phyloP scores from a whole-genome alignment of 2,329 filamentous ascomycete species.

The Clonostachys byssicola region DNA sequence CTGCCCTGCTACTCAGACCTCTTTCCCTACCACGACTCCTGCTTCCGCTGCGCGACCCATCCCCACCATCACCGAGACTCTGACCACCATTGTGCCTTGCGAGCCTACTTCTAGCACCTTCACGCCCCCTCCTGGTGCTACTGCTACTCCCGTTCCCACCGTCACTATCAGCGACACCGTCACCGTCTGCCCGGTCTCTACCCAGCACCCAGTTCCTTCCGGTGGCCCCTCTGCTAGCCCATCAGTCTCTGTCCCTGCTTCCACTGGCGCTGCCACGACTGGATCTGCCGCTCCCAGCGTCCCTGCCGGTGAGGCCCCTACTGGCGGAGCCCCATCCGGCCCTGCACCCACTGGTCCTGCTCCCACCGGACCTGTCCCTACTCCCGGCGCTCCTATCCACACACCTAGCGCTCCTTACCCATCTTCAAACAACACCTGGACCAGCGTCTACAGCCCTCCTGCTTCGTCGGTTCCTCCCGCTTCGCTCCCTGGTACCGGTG shows the following conservation, averaged over 20 bases:
- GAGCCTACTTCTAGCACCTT: slow-evolving; percentile 14
- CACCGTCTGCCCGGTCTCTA: slow-evolving; percentile 1
- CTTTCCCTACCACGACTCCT: slow-evolving; percentile 4
- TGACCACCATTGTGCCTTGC: slow-evolving; percentile 15
- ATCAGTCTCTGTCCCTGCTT: not conserved
- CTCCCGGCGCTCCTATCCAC: not conserved
- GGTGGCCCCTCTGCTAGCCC: no score
- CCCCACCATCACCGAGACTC: slow-evolving; percentile 14
- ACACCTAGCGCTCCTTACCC: slow-evolving; percentile 1
- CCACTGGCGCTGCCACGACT: not conserved
- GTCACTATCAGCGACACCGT: slow-evolving; percentile 5
- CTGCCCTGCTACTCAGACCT: slow-evolving; percentile 10
- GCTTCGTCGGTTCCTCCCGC: not conserved
- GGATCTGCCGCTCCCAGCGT: not conserved
- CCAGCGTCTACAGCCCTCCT: not conserved
- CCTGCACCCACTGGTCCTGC: no score
- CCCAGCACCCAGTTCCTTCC: not conserved
- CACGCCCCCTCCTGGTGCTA: slow-evolving; percentile 10
- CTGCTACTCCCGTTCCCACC: slow-evolving; percentile 11
- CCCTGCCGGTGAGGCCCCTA: no score
- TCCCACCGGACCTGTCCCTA: not conserved
- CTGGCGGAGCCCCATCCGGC: no score
- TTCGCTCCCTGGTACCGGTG: not conserved
- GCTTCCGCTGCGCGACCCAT: slow-evolving; percentile 4
- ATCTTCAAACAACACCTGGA: slow-evolving; percentile 1